Evolutionary conservation across 2,329 filamentous ascomycete genomes (phyloP).

Genomic region (Zasmidium angulare): DNA sequence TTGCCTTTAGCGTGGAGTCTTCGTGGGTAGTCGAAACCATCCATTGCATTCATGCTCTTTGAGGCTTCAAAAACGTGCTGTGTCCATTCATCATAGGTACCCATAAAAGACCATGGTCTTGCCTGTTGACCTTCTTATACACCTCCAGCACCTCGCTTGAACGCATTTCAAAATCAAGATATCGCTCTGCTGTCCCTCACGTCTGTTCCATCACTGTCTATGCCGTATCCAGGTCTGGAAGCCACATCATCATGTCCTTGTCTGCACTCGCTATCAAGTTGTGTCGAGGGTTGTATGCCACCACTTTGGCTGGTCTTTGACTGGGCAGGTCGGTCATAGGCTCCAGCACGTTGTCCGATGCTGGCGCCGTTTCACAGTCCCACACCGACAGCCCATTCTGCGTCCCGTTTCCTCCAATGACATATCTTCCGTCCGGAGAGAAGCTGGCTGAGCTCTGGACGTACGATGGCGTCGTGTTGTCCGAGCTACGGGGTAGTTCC

Average conservation of each 20-base stretch:
- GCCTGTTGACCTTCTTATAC: not conserved
- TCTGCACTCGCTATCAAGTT: constrained; percentile 92
- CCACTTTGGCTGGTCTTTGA: constrained; percentile 65
- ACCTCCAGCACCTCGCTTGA: constrained; percentile 6
- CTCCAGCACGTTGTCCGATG: constrained; percentile 58
- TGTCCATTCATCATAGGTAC: not conserved
- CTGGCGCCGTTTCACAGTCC: constrained; percentile 66
- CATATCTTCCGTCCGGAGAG: constrained; percentile 82
- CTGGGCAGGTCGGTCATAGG: constrained; percentile 66
- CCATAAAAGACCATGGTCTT: too few relatives aligned
- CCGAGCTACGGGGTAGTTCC: constrained; percentile 37
- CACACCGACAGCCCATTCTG: constrained; percentile 76
- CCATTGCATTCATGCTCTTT: not conserved
- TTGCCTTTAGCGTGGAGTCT: not conserved
- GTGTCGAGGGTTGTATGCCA: constrained; percentile 86
- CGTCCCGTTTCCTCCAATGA: constrained; percentile 71
- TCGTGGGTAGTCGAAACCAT: not conserved
- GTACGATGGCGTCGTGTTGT: constrained; percentile 51
- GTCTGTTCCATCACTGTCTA: not conserved
- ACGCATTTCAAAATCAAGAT: not conserved
- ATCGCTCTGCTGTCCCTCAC: too few relatives aligned
- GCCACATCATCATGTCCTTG: constrained; percentile 62
- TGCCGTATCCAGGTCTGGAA: constrained; percentile 8
- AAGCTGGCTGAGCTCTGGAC: constrained; percentile 79
- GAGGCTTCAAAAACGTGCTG: not conserved